phyloP scores from a whole-genome alignment of 2,329 filamentous ascomycete genomes.

The Neurospora sp. region DNA sequence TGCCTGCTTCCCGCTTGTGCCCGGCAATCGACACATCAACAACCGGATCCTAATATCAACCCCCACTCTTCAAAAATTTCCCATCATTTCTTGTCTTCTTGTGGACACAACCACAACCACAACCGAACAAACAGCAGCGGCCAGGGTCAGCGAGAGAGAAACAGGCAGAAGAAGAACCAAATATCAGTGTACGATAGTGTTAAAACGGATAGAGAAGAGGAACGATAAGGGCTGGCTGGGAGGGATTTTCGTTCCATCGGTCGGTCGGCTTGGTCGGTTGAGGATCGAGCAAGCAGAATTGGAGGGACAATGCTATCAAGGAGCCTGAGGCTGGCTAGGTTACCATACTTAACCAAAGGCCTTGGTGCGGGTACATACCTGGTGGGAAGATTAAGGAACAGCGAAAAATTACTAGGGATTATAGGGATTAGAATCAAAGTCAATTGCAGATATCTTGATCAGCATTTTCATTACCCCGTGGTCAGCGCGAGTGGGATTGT shows the following conservation, averaged over 20 bases:
- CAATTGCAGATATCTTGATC: too few species aligned
- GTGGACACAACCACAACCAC: background rate
- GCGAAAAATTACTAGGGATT: background rate
- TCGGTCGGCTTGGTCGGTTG: background rate
- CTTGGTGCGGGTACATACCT: background rate
- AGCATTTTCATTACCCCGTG: too few species aligned
- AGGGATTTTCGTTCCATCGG: background rate
- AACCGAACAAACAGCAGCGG: background rate
- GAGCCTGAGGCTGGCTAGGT: background rate
- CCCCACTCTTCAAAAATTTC: background rate
- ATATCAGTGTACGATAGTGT: background rate
- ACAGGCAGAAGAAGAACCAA: background rate
- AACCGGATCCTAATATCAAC: background rate
- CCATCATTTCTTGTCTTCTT: background rate
- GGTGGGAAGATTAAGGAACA: background rate
- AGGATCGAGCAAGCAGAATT: too few species aligned
- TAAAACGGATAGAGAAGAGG: background rate
- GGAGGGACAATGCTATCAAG: background rate
- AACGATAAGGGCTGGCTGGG: background rate
- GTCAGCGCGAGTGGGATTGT: too few species aligned
- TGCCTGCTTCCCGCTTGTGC: background rate
- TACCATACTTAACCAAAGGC: background rate
- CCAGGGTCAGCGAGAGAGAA: background rate
- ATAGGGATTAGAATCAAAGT: background rate
- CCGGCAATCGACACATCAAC: background rate